These are phyloP conservation scores for Eucalyptus microcorys DNA, from an alignment of 345 rosid genomes.

Conservation along the genomic window DNA sequence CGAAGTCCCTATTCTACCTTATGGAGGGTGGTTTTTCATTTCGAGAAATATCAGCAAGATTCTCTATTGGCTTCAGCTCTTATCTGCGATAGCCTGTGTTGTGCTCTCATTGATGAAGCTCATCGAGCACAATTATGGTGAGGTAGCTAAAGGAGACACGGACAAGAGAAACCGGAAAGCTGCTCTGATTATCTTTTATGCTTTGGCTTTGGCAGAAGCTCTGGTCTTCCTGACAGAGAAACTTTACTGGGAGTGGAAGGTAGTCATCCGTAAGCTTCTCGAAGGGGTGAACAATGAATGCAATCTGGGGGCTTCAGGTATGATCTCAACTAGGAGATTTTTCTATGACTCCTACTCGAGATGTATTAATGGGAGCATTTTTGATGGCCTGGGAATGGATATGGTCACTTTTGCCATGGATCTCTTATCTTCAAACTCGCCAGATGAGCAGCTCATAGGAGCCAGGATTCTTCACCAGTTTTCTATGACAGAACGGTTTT, in stretches of 20 bases:
- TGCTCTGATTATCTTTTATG: conserved; percentile 58
- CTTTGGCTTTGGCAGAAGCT: conserved; percentile 73
- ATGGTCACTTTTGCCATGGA: conserved; percentile 69
- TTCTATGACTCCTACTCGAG: conserved; percentile 79
- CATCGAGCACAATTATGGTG: conserved; percentile 55
- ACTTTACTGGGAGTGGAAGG: conserved; percentile 62
- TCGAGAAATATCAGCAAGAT: conserved; percentile 54
- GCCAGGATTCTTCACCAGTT: conserved; percentile 47
- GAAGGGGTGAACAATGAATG: conserved; percentile 48
- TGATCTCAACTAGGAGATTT: conserved; percentile 49
- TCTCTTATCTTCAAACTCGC: conserved; percentile 52
- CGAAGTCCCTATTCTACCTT: conserved; percentile 67
- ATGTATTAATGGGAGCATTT: conserved; percentile 68
- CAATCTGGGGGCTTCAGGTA: neutral
- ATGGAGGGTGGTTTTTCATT: conserved; percentile 55
- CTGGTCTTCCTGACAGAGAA: conserved; percentile 56
- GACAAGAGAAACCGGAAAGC: conserved; percentile 57
- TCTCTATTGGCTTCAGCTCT: conserved; percentile 76
- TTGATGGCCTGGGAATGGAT: conserved; percentile 76
- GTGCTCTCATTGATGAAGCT: conserved; percentile 59
- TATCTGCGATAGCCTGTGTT: conserved; percentile 60
- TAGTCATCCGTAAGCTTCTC: conserved; percentile 22
- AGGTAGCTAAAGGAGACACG: conserved; percentile 39
- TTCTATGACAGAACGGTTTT: conserved; percentile 15
- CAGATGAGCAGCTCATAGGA: conserved; percentile 74